These are phyloP conservation scores for Thalia dealbata DNA, from an alignment of 176 grass and related monocot genomes.

Conservation along the genomic window DNA sequence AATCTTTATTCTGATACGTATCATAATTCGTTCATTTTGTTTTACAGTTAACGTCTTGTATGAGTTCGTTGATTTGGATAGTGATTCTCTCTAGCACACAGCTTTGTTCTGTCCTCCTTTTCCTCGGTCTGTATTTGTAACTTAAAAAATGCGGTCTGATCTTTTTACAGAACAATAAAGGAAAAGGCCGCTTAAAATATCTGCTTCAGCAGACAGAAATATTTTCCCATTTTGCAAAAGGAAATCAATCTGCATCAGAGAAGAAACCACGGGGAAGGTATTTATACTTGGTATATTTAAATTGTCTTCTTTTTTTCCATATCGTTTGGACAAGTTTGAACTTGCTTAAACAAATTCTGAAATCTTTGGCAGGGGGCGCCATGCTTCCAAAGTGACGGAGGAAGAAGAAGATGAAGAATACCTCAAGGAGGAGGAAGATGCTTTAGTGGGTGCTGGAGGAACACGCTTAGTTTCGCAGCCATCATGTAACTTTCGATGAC, in stretches of 20 bases:
- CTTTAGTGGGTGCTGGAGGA: constrained; percentile 54
- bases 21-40: no score
- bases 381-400: constrained; percentile 75
- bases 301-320: no score
- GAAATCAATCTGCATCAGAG: constrained; percentile 46
- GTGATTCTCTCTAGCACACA: no score
- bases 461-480: constrained; percentile 66
- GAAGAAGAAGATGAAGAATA: constrained; percentile 96
- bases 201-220: constrained; percentile 88
- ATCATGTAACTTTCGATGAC: constrained; percentile 22
- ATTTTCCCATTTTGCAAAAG: constrained; percentile 94
- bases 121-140: not conserved
- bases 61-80: no score
- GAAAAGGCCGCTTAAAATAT: constrained; percentile 78
- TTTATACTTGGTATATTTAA: no score
- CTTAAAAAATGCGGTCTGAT: not conserved
- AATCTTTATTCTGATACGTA: not conserved
- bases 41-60: no score
- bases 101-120: no score
- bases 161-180: constrained; percentile 68
- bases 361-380: constrained; percentile 52
- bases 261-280: constrained; percentile 78
- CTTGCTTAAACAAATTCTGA: no score
- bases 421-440: constrained; percentile 88
- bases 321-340: no score